Conservation (phyloP, 164 flowering plant genomes). For the Piper betle region DNA sequence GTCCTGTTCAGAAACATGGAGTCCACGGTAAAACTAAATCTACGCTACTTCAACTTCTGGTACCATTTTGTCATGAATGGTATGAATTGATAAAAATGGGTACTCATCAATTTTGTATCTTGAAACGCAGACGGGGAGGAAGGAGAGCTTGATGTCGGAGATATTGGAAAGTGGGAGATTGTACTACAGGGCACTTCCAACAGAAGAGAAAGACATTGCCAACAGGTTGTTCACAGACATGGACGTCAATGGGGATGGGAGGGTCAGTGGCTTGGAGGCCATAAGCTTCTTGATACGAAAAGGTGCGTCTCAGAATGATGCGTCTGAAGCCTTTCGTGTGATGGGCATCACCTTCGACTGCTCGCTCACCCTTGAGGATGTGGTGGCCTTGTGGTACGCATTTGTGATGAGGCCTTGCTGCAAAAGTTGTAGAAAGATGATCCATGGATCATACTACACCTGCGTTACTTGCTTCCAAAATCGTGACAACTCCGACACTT, state of each 20-base stretch:
- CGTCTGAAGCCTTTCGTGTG: not conserved
- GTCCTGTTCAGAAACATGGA: constrained; percentile 1
- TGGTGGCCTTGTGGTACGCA: constrained; percentile 3
- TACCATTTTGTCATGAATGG: no score
- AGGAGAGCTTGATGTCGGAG: not conserved
- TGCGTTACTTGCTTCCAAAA: constrained; percentile 1
- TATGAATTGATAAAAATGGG: no score
- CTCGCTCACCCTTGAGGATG: not conserved
- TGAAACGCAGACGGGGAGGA: not conserved
- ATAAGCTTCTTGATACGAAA: not conserved
- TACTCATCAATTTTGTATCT: no score
- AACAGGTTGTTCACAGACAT: not conserved
- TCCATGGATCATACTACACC: constrained; percentile 1
- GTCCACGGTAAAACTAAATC: not conserved
- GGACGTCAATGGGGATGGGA: constrained; percentile 1
- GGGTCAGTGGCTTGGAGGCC: not conserved
- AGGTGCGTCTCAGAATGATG: not conserved
- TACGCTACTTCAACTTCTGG: no score
- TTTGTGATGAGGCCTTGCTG: constrained; percentile 3
- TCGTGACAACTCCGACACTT: not conserved
- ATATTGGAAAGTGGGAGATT: constrained; percentile 1
- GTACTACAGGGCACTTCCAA: not conserved
- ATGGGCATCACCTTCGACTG: not conserved
- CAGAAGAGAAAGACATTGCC: not conserved
- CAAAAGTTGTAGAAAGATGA: not conserved